Evolutionary conservation across 2,329 filamentous ascomycete genomes (phyloP).

Genomic region (Rosellinia necatrix): DNA sequence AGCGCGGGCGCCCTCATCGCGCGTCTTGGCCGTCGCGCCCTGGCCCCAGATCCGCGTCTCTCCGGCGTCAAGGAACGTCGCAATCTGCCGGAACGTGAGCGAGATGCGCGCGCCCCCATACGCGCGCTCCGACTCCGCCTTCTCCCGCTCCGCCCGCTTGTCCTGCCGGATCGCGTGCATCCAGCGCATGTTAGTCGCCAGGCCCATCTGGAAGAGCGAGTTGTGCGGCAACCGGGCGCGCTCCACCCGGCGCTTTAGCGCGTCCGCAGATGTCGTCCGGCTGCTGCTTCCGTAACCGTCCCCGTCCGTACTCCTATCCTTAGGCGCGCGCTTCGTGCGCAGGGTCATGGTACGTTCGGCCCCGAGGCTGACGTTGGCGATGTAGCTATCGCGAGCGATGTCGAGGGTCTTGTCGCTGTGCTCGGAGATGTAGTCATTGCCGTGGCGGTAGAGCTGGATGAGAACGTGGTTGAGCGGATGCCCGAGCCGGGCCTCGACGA

Average conservation of each 20-base stretch:
- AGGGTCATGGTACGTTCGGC: constrained; percentile 89
- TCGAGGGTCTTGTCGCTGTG: constrained; percentile 97
- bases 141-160: constrained; percentile 71
- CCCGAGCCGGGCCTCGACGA: constrained; percentile 73
- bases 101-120: constrained; percentile 81
- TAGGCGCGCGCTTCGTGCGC: constrained; percentile 70
- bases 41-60: constrained; percentile 84
- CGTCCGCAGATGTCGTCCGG: constrained; percentile 31
- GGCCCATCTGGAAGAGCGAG: constrained; percentile 82
- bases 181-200: constrained; percentile 82
- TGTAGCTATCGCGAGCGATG: constrained; percentile 77
- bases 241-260: constrained; percentile 59
- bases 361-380: constrained; percentile 93
- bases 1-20: constrained; percentile 59
- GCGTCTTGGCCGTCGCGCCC: constrained; percentile 74
- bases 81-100: constrained; percentile 87
- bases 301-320: constrained; percentile 16
- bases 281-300: constrained; percentile 8
- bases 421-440: constrained; percentile 90
- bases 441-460: constrained; percentile 90
- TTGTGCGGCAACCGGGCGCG: constrained; percentile 83
- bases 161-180: constrained; percentile 91
- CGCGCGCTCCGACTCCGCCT: constrained; percentile 70
- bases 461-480: constrained; percentile 89
- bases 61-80: constrained; percentile 76